Evolutionary conservation across 2,329 filamentous ascomycete genomes (phyloP), one percentile per base, ranked within the genome.

Genomic region (Zymoseptoria crescenta): DNA sequence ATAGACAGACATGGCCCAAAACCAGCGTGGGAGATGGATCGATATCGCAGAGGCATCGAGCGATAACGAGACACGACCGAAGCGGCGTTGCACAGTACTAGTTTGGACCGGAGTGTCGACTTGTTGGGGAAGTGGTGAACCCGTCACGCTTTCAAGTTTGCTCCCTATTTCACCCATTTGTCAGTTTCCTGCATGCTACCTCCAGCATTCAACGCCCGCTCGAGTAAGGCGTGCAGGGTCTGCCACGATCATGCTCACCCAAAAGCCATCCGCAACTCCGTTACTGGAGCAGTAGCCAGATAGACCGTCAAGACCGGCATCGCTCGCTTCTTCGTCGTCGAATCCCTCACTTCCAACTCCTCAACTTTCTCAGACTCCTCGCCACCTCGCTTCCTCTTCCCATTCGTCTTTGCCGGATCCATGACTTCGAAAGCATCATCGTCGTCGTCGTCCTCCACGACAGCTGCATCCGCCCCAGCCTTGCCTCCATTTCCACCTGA

Each of bases 231-330:
- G 35, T 7, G 35, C 35, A 45, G 7, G 7, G 7, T n/a, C 13
- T 45, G 35, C 35, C 45, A 30, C 16, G n/a, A 59, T 16, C 24
- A 21, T 30, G 62, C 69, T 62, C 59, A 74, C 71, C 77, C 80
- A 24, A 74, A 74, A 49, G 75, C 77, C 29, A 69, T 74, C 62
- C 77, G 82, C 53, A 89, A 70, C 63, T 84, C 81, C 19, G 80
- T 79, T 35, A 89, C 72, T 10, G 81, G 73, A 13, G 73, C 72
- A 27, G 75, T 71, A 0, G 84, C 83, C 16, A 89, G 70, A 64
- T 87, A 85, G 21, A 87, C 74, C 61, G 80, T 83, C 77, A 89
- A 74, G 49, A 83, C 79, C 16, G 81, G 81, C 56, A 80, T 72
- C 21, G 73, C 76, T 61, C 77, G 76, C 61, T 77, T 70, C 28